Conservation (phyloP, 1,139 yeast genomes). For the Saccharomycopsis hybrid region DNA sequence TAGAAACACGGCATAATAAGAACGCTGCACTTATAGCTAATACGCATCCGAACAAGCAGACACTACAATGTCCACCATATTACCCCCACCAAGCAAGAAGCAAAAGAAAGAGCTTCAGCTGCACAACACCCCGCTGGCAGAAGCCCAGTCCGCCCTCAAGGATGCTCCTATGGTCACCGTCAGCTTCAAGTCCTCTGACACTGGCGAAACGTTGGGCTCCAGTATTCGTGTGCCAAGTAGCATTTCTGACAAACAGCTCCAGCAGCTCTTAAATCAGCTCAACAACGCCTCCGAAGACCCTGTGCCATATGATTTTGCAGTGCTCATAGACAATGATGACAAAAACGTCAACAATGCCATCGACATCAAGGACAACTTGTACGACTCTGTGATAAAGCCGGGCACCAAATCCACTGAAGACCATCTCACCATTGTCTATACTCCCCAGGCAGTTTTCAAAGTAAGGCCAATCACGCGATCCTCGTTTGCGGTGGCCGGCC, state of each 20-base stretch:
- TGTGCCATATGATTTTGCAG: constrained; percentile 81
- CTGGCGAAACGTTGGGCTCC: constrained; percentile 86
- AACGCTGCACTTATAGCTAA: too few relatives aligned
- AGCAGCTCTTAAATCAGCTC: constrained; percentile 74
- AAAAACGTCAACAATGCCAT: constrained; percentile 30
- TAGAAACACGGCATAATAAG: too few relatives aligned
- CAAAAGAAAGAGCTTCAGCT: constrained; percentile 81
- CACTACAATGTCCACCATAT: constrained; percentile 87
- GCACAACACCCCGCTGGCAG: constrained; percentile 67
- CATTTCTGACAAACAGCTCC: constrained; percentile 79
- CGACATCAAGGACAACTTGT: constrained; percentile 74
- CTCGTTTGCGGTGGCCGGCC: constrained; percentile 91
- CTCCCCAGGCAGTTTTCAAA: constrained; percentile 92
- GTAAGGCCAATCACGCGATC: constrained; percentile 90
- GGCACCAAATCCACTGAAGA: constrained; percentile 90
- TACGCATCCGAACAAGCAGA: too few relatives aligned
- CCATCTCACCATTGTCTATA: constrained; percentile 79
- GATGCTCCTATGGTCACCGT: constrained; percentile 85
- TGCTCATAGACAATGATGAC: constrained; percentile 41
- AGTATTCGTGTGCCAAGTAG: constrained; percentile 89
- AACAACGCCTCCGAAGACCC: constrained; percentile 60
- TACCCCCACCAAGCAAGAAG: constrained; percentile 92
- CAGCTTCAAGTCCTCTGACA: constrained; percentile 87
- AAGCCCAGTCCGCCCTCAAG: constrained; percentile 25
- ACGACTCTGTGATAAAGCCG: constrained; percentile 76